Evolutionary conservation across 129 eudicot genomes (phyloP), one percentile per base, ranked within the genome.

Genomic region (Tagetes patula): DNA sequence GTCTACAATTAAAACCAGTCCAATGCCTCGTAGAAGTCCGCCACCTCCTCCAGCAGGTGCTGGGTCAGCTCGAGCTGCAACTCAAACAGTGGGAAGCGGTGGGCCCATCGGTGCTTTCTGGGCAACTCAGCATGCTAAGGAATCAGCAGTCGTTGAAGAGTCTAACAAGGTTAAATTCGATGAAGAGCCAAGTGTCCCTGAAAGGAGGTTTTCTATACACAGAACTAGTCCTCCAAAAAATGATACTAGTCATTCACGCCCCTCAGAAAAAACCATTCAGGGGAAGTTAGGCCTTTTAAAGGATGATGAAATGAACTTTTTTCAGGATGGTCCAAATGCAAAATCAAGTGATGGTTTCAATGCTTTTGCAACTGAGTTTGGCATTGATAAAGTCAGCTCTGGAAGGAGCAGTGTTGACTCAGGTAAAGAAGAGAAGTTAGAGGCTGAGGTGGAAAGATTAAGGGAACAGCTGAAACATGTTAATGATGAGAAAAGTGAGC

Each of bases 91-190:
- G 48, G 82, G 83, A 11, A 55, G 39, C 3, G 79, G 81, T 48
- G 95, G 92, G 65, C 73, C 96, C n/a, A 30, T 90, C 45, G 98
- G 98, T 73, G 89, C 98, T 70, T 94, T 94, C 77, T 94, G 98
- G 98, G 61, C 86, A 60, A 84, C 97, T 65, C 89, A 86, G 84
- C 96, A 90, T 54, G 93, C 83, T 20, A 86, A 87, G 81, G 91
- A 94, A 66, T 79, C 93, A 63, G 69, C 69, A 60, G 82, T 70
- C 67, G 60, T 27, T 6, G 88, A 83, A 63, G 97, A 84, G 38
- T 76, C 76, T 48, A 77, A 37, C 62, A 79, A 73, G 42, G 86
- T 89, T 69, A 88, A 73, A 54, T 87, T 69, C 71, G 91, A 83
- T 66, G 92, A 89, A 63, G 88, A 85, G 60, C 42, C 71, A 6